Evolutionary conservation across 1,284 basidiomycete genomes (phyloP).

Genomic region (Retiboletus fuscus): DNA sequence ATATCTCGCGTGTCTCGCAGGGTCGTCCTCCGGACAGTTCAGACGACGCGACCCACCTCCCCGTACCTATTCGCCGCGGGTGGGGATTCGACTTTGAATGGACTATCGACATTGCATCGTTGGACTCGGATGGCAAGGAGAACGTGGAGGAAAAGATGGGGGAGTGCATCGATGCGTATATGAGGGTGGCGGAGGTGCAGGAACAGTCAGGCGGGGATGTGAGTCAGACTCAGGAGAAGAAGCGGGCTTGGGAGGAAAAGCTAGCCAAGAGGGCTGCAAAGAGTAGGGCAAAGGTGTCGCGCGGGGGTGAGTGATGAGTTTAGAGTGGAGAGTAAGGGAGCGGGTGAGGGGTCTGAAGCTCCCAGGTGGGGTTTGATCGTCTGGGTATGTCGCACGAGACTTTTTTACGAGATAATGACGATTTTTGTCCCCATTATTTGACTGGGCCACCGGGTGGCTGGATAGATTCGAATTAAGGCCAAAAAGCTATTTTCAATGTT

Average conservation of each 20-base stretch:
- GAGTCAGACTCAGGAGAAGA: conserved; percentile 79
- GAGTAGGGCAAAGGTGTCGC: conserved; percentile 44
- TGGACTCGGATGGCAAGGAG: conserved; percentile 19
- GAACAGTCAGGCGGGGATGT: conserved; percentile 66
- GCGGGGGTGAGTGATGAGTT: conserved; percentile 34
- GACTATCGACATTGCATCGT: conserved; percentile 47
- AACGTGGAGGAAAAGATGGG: conserved; percentile 76
- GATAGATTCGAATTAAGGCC: neutral
- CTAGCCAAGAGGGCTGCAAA: conserved; percentile 55
- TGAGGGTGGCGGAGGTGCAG: conserved; percentile 58
- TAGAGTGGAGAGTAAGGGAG: neutral
- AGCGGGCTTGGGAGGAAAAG: conserved; percentile 65
- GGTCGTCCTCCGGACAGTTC: neutral
- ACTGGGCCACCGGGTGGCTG: neutral
- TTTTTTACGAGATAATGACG: conserved; percentile 24
- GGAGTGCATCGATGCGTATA: conserved; percentile 68
- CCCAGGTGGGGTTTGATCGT: conserved; percentile 16
- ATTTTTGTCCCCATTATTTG: neutral
- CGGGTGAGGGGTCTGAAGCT: neutral
- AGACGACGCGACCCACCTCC: neutral
- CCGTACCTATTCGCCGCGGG: conserved; percentile 54
- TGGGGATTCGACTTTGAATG: conserved; percentile 90
- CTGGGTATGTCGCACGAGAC: conserved; percentile 31
- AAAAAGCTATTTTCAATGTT: neutral
- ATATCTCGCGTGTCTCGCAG: neutral